Evolutionary conservation across 148 eudicot species (phyloP).

Genomic region (Chenopodium berlandieri): DNA sequence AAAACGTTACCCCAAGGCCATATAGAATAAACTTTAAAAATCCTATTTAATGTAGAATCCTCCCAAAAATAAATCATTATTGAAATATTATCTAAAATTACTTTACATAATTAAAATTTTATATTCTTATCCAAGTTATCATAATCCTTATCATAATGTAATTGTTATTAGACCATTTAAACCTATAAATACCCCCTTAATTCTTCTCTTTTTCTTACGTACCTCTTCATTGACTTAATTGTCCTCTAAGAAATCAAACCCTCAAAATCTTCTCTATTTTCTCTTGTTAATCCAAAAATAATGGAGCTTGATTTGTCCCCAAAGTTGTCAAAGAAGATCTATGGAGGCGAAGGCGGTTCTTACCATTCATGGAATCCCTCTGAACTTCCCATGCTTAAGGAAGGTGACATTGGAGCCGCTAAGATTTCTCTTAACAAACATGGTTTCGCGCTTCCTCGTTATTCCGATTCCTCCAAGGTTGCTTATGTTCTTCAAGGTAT

Average conservation of each 20-base stretch:
- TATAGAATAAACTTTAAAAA: no score
- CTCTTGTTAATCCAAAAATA: not conserved
- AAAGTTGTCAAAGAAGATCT: slow-evolving; percentile 41
- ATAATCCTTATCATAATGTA: no score
- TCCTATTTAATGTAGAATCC: not conserved
- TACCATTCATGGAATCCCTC: slow-evolving; percentile 66
- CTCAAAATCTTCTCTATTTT: not conserved
- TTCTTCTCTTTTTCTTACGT: not conserved
- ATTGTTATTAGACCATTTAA: no score
- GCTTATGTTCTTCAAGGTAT: slow-evolving; percentile 35
- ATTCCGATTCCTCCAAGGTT: slow-evolving; percentile 74
- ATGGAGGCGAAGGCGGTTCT: slow-evolving; percentile 63
- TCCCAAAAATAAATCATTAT: not conserved
- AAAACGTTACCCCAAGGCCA: no score
- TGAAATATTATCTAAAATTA: not conserved
- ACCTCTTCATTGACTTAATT: not conserved
- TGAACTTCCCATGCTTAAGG: slow-evolving; percentile 66
- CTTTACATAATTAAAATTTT: no score
- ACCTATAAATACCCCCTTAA: not conserved
- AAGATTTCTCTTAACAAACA: slow-evolving; percentile 54
- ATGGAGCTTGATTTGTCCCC: slow-evolving; percentile 82
- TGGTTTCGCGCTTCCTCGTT: slow-evolving; percentile 77
- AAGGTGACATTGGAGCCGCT: slow-evolving; percentile 76
- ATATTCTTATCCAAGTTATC: not conserved
- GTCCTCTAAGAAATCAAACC: not conserved